Evolutionary conservation across 805 yeast genomes (phyloP).

Genomic region (Spathaspora girioi): DNA sequence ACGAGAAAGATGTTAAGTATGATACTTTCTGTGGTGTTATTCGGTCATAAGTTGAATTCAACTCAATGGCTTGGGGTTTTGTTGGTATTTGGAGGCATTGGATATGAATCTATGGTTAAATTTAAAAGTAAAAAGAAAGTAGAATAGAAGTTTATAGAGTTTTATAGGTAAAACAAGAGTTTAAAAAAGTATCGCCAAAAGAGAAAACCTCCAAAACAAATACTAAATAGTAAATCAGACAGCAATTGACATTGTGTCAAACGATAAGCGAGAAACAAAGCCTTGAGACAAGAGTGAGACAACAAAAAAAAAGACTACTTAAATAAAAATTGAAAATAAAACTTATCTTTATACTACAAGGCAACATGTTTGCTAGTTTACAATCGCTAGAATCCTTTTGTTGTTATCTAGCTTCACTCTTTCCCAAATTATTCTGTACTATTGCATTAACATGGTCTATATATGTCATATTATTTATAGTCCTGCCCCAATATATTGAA

Average conservation of each 20-base stretch:
- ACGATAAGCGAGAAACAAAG: background rate
- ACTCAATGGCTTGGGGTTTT: constrained; percentile 78
- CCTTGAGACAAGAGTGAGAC: background rate
- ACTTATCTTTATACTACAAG: background rate
- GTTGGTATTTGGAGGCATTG: constrained; percentile 82
- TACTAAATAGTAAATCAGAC: background rate
- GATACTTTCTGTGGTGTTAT: constrained; percentile 81
- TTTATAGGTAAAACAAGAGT: background rate
- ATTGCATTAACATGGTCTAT: constrained; percentile 46
- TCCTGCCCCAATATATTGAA: constrained; percentile 15
- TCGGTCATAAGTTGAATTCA: constrained; percentile 66
- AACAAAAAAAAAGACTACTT: background rate
- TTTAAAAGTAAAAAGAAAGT: constrained; percentile 5
- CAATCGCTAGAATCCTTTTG: constrained; percentile 6
- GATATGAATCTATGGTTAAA: constrained; percentile 61
- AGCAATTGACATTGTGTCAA: background rate
- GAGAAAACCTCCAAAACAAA: background rate
- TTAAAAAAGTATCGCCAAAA: background rate
- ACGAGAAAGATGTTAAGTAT: constrained; percentile 95
- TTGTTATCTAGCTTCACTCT: constrained; percentile 19
- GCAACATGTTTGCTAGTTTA: background rate
- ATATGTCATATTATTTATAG: constrained; percentile 26
- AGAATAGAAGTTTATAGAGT: constrained; percentile 5
- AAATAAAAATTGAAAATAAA: background rate
- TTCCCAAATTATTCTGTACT: constrained; percentile 49